Evolutionary conservation across 805 yeast species (phyloP).

Genomic region (Pichia rugopelliculosa): DNA sequence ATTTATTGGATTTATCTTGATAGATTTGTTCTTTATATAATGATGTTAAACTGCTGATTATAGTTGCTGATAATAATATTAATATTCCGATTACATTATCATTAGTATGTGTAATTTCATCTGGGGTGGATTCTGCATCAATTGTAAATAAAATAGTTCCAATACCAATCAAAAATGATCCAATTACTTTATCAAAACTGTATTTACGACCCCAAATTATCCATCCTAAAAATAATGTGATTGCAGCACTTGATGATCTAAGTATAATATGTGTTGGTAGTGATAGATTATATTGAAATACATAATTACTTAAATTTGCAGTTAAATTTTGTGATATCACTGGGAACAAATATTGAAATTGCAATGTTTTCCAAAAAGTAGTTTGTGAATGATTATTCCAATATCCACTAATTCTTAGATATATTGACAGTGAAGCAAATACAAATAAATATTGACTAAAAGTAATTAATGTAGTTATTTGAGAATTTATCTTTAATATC

Average conservation of each 20-base stretch:
- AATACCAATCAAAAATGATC: conserved; percentile 43
- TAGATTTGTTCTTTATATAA: conserved; percentile 46
- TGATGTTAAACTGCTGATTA: conserved; percentile 15
- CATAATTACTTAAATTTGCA: conserved; percentile 50
- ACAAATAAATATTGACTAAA: conserved; percentile 51
- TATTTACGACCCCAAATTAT: conserved; percentile 40
- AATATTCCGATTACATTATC: conserved; percentile 5
- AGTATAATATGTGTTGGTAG: conserved; percentile 63
- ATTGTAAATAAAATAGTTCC: conserved; percentile 45
- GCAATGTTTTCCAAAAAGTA: conserved; percentile 12
- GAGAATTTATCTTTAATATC: conserved; percentile 32
- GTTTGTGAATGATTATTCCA: not conserved
- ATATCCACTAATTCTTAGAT: conserved; percentile 18
- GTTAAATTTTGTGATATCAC: conserved; percentile 45
- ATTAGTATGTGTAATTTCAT: not conserved
- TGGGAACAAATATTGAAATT: conserved; percentile 35
- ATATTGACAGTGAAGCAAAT: conserved; percentile 35
- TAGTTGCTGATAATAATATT: conserved; percentile 29
- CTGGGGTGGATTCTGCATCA: conserved; percentile 7
- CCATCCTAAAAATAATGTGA: conserved; percentile 53
- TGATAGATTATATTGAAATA: conserved; percentile 48
- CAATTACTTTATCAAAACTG: conserved; percentile 36
- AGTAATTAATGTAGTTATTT: conserved; percentile 46
- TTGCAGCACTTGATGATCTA: conserved; percentile 55
- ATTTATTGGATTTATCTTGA: conserved; percentile 30